phyloP scores from a whole-genome alignment of 176 grass and related monocot species.

The Aegilops tauschii region DNA sequence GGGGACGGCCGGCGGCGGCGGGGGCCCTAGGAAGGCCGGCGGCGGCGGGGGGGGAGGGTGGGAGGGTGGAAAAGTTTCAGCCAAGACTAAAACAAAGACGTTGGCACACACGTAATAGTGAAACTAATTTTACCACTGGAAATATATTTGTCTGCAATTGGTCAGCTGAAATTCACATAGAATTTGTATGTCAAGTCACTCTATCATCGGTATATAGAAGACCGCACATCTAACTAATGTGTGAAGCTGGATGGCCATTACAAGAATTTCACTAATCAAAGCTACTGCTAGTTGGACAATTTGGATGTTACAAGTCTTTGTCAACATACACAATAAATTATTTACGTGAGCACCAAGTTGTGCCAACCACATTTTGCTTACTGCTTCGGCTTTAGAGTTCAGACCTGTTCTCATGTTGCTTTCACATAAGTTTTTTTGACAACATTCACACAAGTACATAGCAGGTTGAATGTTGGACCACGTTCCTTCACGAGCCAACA shows the following conservation, averaged over 20 bases:
- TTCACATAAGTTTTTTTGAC: not conserved
- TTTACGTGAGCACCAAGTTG: not conserved
- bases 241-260: not conserved
- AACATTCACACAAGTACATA: not conserved
- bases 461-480: not conserved
- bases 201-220: not conserved
- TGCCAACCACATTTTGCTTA: not conserved
- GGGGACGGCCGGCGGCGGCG: too few species aligned
- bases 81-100: too few species aligned
- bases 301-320: not conserved
- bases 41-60: too few species aligned
- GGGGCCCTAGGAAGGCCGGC: too few species aligned
- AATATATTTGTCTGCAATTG: not conserved
- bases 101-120: too few species aligned
- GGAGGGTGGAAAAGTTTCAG: too few species aligned
- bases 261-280: not conserved
- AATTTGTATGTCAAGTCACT: too few species aligned
- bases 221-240: not conserved
- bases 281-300: too few species aligned
- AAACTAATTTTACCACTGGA: not conserved
- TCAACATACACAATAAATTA: not conserved
- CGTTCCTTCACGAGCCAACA: not conserved
- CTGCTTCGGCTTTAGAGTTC: not conserved
- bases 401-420: not conserved
- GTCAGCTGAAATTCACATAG: not conserved